These are phyloP conservation scores for Ormosia emarginata DNA, from an alignment of 306 rosid genomes.

Conservation along the genomic window DNA sequence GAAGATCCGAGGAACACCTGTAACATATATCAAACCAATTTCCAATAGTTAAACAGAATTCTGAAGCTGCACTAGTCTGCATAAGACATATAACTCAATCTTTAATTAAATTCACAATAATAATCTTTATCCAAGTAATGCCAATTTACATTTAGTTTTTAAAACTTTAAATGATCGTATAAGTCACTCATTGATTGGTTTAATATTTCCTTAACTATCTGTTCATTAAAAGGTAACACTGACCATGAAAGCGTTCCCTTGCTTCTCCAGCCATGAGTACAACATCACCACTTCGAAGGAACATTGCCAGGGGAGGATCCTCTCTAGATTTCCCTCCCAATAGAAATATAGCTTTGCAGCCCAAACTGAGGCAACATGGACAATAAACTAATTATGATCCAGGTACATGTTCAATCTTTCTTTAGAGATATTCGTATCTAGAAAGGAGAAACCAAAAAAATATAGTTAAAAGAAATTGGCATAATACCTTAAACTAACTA, in stretches of 20 bases:
- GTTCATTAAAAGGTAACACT: background rate
- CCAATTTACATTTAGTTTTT: background rate
- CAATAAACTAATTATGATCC: constrained; percentile 16
- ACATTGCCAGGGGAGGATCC: constrained; percentile 84
- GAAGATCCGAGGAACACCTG: constrained; percentile 95
- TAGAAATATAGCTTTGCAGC: constrained; percentile 94
- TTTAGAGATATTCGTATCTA: background rate
- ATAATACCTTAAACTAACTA: constrained; percentile 80
- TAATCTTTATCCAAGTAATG: background rate
- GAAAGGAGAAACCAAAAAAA: background rate
- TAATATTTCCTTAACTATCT: background rate
- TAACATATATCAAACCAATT: constrained; percentile 24
- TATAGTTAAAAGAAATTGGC: background rate
- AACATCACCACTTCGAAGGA: constrained; percentile 93
- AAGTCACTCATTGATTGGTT: background rate
- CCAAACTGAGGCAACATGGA: constrained; percentile 53
- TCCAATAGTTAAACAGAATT: constrained; percentile 3
- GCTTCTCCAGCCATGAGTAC: constrained; percentile 97
- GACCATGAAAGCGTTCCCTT: constrained; percentile 93
- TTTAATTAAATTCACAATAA: background rate
- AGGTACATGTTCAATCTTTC: constrained; percentile 4
- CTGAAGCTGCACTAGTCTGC: background rate
- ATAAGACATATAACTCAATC: background rate
- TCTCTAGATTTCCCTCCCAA: constrained; percentile 85
- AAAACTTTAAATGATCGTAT: constrained; percentile 1